phyloP scores from a whole-genome alignment of 495 filamentous ascomycete genomes.

The Tirmania nivea region DNA sequence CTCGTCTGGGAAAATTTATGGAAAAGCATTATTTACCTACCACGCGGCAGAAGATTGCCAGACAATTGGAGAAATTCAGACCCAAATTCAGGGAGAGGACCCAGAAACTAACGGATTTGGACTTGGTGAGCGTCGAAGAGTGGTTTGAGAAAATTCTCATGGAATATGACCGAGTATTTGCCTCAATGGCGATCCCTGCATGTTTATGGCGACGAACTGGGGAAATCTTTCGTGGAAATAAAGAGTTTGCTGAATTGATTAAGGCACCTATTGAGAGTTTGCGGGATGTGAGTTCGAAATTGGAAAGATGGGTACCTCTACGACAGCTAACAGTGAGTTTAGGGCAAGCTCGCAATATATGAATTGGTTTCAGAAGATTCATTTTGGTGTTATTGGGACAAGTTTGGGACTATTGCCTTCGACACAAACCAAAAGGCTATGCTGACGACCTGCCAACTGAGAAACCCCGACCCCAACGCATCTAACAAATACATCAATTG shows the following conservation, averaged over 20 bases:
- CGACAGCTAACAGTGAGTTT: neutral
- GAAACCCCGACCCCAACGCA: constrained; percentile 55
- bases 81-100: constrained; percentile 93
- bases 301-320: neutral
- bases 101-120: constrained; percentile 71
- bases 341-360: constrained; percentile 91
- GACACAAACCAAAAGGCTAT: constrained; percentile 92
- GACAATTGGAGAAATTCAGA: constrained; percentile 76
- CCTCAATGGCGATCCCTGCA: constrained; percentile 93
- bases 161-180: constrained; percentile 96
- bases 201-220: constrained; percentile 95
- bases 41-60: constrained; percentile 69
- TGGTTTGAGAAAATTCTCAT: constrained; percentile 91
- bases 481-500: constrained; percentile 60
- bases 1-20: constrained; percentile 71
- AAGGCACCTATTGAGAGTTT: constrained; percentile 77
- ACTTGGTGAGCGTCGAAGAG: constrained; percentile 87
- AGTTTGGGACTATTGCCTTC: constrained; percentile 96
- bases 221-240: constrained; percentile 94
- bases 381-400: constrained; percentile 95
- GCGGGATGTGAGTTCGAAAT: constrained; percentile 48
- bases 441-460: constrained; percentile 78
- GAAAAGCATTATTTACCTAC: constrained; percentile 56
- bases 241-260: constrained; percentile 95
- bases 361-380: constrained; percentile 89